These are phyloP conservation scores for Acacia crassicarpa DNA, from an alignment of 306 rosid genomes.

Conservation along the genomic window DNA sequence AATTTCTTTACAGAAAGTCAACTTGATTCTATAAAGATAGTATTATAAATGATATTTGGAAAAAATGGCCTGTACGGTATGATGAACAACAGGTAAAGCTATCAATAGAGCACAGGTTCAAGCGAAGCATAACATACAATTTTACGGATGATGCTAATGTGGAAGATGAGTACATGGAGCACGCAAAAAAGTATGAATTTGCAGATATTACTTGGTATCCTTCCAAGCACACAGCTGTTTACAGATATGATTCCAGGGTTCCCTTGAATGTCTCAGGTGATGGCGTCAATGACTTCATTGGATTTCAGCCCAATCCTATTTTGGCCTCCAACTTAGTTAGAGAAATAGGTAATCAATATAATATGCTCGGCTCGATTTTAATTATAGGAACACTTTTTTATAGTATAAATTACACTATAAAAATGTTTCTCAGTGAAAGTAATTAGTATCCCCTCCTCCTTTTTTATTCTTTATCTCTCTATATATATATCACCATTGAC, in stretches of 20 bases:
- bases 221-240: slow-evolving; percentile 55
- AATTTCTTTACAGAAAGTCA: too few relatives aligned
- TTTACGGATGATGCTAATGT: slow-evolving; percentile 46
- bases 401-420: too few relatives aligned
- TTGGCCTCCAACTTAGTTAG: slow-evolving; percentile 51
- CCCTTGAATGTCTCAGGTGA: slow-evolving; percentile 50
- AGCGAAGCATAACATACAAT: slow-evolving; percentile 61
- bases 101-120: slow-evolving; percentile 62
- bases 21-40: too few relatives aligned
- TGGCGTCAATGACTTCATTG: slow-evolving; percentile 62
- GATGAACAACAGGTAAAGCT: slow-evolving; percentile 52
- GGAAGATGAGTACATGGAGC: slow-evolving; percentile 49
- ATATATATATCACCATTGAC: neutral
- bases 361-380: too few relatives aligned
- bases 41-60: neutral
- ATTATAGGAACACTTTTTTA: too few relatives aligned
- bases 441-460: neutral
- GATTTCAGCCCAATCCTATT: slow-evolving; percentile 60
- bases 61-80: neutral
- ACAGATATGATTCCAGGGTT: slow-evolving; percentile 68
- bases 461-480: neutral
- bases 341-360: slow-evolving; percentile 46
- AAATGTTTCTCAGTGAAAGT: too few relatives aligned
- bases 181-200: slow-evolving; percentile 65
- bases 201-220: slow-evolving; percentile 84